phyloP scores from a whole-genome alignment of 495 filamentous ascomycete species.

The Acidiella bohemica region DNA sequence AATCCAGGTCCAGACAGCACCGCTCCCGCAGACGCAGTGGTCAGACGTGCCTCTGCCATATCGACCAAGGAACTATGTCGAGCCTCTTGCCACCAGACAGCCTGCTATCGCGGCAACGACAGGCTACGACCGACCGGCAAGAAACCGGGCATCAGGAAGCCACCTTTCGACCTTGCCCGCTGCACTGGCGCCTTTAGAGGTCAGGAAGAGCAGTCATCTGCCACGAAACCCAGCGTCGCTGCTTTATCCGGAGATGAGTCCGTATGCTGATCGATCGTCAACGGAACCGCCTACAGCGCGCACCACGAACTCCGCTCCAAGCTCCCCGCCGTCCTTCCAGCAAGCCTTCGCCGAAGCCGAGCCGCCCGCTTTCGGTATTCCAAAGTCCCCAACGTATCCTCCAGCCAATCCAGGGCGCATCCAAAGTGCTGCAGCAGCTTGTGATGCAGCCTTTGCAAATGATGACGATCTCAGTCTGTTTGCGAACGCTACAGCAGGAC shows the following conservation, averaged over 20 bases:
- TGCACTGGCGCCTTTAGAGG: no score
- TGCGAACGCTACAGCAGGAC: conserved; percentile 25
- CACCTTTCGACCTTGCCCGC: no score
- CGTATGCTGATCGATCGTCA: background rate
- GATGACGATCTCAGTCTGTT: conserved; percentile 26
- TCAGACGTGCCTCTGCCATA: conserved; percentile 8
- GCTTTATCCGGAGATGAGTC: conserved; percentile 11
- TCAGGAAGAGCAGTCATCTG: no score
- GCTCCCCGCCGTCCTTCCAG: conserved; percentile 2
- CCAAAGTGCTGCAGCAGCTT: conserved; percentile 4
- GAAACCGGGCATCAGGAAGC: no score
- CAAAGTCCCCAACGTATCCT: conserved; percentile 13
- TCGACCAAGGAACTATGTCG: conserved; percentile 6
- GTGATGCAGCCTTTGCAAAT: conserved; percentile 18
- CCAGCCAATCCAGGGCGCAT: conserved; percentile 7
- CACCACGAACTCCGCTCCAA: no score
- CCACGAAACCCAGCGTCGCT: background rate
- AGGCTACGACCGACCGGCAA: no score
- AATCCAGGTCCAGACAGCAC: no score
- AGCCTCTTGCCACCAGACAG: background rate
- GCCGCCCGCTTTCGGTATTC: background rate
- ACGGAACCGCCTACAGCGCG: no score
- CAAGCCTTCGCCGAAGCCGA: background rate
- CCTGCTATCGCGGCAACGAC: no score
- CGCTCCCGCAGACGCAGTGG: conserved; percentile 15